phyloP scores from a whole-genome alignment of 495 filamentous ascomycete species.

The Penicillium lagena region DNA sequence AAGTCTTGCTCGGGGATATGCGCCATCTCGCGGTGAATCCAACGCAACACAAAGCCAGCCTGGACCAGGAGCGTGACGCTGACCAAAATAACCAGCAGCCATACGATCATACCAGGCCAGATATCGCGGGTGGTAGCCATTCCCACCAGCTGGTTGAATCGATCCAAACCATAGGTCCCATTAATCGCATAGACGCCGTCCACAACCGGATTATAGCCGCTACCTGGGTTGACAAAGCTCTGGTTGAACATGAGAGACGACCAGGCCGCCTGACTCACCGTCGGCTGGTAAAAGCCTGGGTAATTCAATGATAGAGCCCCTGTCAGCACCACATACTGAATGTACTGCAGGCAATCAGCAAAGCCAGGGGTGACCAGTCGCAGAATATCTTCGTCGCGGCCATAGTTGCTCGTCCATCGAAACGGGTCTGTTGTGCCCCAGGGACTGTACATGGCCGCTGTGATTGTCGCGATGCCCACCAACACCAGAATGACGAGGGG shows the following conservation, averaged over 20 bases:
- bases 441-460: constrained; percentile 82
- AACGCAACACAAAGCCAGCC: constrained; percentile 66
- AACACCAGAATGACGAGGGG: constrained; percentile 72
- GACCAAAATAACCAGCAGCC: constrained; percentile 69
- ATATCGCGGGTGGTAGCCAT: constrained; percentile 71
- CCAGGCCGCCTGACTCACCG: constrained; percentile 81
- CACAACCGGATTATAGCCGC: constrained; percentile 54
- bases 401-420: constrained; percentile 93
- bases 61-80: constrained; percentile 67
- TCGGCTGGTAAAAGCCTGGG: constrained; percentile 91
- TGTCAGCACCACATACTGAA: constrained; percentile 87
- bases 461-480: constrained; percentile 72
- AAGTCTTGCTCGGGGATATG: constrained; percentile 79
- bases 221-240: constrained; percentile 67
- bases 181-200: constrained; percentile 78
- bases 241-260: constrained; percentile 88
- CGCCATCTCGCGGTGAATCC: constrained; percentile 62
- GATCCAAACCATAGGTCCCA: constrained; percentile 71
- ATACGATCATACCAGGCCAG: constrained; percentile 88
- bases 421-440: constrained; percentile 90
- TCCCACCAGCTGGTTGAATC: constrained; percentile 76
- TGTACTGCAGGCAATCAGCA: constrained; percentile 93
- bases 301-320: constrained; percentile 82
- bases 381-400: constrained; percentile 85
- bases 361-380: constrained; percentile 94